These are phyloP conservation scores for Cercospora beticola DNA, from an alignment of 2,329 filamentous ascomycete species.

Conservation along the genomic window DNA sequence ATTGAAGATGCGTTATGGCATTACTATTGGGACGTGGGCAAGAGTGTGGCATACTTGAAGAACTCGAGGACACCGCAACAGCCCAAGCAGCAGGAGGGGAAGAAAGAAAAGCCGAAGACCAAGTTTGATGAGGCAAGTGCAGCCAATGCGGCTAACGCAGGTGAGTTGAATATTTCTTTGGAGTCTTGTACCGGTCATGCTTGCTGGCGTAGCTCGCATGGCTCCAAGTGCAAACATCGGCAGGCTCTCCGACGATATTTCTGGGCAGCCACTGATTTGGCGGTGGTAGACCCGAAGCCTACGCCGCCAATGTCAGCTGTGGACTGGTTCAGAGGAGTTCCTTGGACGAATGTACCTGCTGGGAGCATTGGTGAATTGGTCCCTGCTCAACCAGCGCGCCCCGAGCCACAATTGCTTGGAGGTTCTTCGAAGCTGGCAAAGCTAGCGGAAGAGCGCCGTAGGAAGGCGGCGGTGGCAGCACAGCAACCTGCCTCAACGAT, in stretches of 20 bases:
- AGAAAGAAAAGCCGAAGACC: slow-evolving; percentile 44
- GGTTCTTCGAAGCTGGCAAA: slow-evolving; percentile 89
- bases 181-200: neutral
- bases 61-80: slow-evolving; percentile 40
- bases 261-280: slow-evolving; percentile 17
- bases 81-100: slow-evolving; percentile 33
- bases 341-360: slow-evolving; percentile 74
- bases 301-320: slow-evolving; percentile 43
- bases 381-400: slow-evolving; percentile 53
- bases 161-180: slow-evolving; percentile 43
- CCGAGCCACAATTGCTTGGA: slow-evolving; percentile 66
- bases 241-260: neutral
- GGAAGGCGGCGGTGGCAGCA: slow-evolving; percentile 59
- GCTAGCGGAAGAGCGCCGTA: slow-evolving; percentile 80
- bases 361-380: slow-evolving; percentile 64
- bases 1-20: slow-evolving; percentile 92
- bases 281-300: slow-evolving; percentile 14
- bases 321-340: slow-evolving; percentile 77
- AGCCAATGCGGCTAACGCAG: slow-evolving; percentile 44
- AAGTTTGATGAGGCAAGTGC: slow-evolving; percentile 51
- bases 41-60: slow-evolving; percentile 76
- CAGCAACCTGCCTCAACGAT: slow-evolving; percentile 13
- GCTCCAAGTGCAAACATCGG: neutral
- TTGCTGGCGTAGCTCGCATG: neutral
- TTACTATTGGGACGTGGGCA: slow-evolving; percentile 91